Evolutionary conservation across 345 rosid genomes (phyloP).

Genomic region (Brassica nigra): DNA sequence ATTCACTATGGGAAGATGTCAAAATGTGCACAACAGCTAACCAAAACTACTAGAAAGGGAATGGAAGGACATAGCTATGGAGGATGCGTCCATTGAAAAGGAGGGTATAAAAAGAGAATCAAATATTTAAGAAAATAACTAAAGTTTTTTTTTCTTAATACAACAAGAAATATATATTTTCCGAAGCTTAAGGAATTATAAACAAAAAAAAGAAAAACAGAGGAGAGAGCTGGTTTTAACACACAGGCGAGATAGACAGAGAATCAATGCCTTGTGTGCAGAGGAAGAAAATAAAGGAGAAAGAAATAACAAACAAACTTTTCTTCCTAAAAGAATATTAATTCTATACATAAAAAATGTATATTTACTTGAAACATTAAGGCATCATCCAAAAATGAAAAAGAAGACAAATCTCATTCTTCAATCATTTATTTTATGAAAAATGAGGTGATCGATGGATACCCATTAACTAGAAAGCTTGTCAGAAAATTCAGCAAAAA

Average conservation of each 20-base stretch:
- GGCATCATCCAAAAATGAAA: conserved; percentile 55
- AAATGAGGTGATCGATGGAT: conserved; percentile 61
- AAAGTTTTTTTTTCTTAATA: background rate
- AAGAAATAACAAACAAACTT: background rate
- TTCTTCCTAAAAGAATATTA: conserved; percentile 24
- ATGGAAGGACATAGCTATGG: conserved; percentile 21
- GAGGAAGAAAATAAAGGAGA: conserved; percentile 47
- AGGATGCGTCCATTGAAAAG: conserved; percentile 54
- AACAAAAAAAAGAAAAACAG: conserved; percentile 43
- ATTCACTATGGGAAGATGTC: conserved; percentile 35
- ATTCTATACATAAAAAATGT: background rate
- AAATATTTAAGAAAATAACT: conserved; percentile 23
- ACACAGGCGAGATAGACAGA: conserved; percentile 30
- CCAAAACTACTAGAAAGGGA: conserved; percentile 50
- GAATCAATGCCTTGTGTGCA: conserved; percentile 72
- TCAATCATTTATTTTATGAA: conserved; percentile 63
- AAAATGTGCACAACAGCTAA: conserved; percentile 56
- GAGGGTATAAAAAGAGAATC: conserved; percentile 41
- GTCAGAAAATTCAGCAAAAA: conserved; percentile 13
- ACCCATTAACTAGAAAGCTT: conserved; percentile 55
- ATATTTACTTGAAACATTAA: conserved; percentile 59
- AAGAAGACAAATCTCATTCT: conserved; percentile 41
- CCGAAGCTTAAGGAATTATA: conserved; percentile 35
- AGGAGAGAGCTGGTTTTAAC: conserved; percentile 27
- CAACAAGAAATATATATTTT: conserved; percentile 52